phyloP scores from a whole-genome alignment of 441 rosid genomes.

The Populus hybrid region DNA sequence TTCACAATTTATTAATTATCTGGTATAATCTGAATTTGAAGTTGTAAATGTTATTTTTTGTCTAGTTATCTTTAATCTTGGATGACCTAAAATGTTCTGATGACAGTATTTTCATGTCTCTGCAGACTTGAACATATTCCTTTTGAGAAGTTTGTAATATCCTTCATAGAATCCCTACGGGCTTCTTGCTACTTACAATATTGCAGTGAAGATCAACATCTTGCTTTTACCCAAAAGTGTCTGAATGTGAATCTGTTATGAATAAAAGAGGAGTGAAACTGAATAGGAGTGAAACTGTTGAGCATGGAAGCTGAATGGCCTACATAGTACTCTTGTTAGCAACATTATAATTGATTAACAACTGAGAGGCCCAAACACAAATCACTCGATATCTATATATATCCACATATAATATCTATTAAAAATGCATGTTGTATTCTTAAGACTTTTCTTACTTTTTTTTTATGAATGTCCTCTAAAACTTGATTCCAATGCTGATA shows the following conservation, averaged over 20 bases:
- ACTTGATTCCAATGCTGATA: background rate
- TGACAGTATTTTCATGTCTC: background rate
- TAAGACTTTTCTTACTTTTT: background rate
- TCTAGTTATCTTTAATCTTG: background rate
- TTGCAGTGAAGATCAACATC: background rate
- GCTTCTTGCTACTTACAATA: background rate
- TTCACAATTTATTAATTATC: background rate
- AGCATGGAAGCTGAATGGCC: background rate
- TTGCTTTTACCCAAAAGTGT: background rate
- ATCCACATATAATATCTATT: background rate
- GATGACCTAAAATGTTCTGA: background rate
- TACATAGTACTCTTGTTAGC: background rate
- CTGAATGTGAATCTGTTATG: background rate
- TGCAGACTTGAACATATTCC: background rate
- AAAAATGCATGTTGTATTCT: background rate
- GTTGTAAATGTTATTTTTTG: background rate
- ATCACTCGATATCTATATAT: background rate
- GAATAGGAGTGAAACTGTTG: background rate
- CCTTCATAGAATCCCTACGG: background rate
- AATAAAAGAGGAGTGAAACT: conserved; percentile 2
- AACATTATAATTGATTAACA: background rate
- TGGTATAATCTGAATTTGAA: background rate
- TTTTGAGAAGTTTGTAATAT: background rate
- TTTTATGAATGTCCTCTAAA: background rate
- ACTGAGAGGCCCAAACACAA: background rate